These are phyloP conservation scores for Xylariomycetidae sp. DNA, from an alignment of 2,329 filamentous ascomycete genomes.

Conservation along the genomic window DNA sequence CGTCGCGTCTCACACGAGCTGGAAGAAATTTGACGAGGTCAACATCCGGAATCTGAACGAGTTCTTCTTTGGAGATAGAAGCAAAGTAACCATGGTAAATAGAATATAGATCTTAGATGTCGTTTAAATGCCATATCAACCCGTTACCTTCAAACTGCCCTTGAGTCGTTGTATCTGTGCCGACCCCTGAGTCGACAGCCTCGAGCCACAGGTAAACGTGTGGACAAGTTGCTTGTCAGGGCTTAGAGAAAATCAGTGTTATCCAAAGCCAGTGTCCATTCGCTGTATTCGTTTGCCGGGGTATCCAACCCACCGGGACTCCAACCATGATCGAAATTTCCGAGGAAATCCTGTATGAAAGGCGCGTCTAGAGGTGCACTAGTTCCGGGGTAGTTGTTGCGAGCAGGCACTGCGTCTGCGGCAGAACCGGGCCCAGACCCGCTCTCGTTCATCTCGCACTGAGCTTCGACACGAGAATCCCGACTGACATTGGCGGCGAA, in stretches of 20 bases:
- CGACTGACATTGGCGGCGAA: slow-evolving; percentile 8
- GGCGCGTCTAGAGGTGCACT: slow-evolving; percentile 8
- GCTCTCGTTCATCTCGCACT: neutral
- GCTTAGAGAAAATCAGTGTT: slow-evolving; percentile 4
- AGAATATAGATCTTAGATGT: neutral
- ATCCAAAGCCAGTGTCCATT: slow-evolving; percentile 8
- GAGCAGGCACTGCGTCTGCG: neutral
- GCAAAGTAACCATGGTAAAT: slow-evolving; percentile 8
- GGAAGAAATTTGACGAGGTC: slow-evolving; percentile 21
- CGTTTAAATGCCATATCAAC: no score
- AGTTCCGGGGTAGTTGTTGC: neutral
- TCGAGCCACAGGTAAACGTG: no score
- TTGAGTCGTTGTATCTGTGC: no score
- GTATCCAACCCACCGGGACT: slow-evolving; percentile 4
- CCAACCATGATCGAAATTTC: slow-evolving; percentile 7
- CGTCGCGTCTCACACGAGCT: slow-evolving; percentile 22
- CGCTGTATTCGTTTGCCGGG: slow-evolving; percentile 5
- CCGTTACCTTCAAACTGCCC: no score
- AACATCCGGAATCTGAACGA: slow-evolving; percentile 19
- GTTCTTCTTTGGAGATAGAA: slow-evolving; percentile 15
- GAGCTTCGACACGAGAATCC: neutral
- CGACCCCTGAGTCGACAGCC: no score
- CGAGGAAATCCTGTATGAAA: slow-evolving; percentile 9
- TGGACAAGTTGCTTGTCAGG: neutral
- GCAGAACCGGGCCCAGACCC: neutral